phyloP scores from a whole-genome alignment of 2,329 filamentous ascomycete genomes.

The Fusarium sp. region DNA sequence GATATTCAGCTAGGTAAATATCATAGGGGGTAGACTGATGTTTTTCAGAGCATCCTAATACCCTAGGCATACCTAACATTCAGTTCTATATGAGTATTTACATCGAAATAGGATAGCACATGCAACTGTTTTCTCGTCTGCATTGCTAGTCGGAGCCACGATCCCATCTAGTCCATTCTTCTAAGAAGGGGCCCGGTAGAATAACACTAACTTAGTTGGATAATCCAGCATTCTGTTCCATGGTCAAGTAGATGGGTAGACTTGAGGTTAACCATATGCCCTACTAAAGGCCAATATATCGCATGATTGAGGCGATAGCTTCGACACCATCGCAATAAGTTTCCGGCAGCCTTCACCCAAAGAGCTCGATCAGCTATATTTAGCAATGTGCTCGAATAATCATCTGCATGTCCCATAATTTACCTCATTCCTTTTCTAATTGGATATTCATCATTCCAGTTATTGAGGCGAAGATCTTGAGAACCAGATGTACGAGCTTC shows the following conservation, averaged over 20 bases:
- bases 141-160: background rate
- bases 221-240: too few relatives aligned
- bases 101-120: background rate
- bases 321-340: background rate
- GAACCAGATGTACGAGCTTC: background rate
- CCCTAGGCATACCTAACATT: background rate
- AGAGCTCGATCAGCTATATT: background rate
- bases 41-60: background rate
- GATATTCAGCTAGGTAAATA: background rate
- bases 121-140: background rate
- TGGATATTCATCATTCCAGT: too few relatives aligned
- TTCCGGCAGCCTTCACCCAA: background rate
- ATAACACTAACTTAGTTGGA: too few relatives aligned
- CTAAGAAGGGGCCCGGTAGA: background rate
- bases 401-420: too few relatives aligned
- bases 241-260: background rate
- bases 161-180: background rate
- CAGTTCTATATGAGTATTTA: background rate
- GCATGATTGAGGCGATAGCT: background rate
- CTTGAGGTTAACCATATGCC: background rate
- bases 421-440: too few relatives aligned
- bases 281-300: background rate
- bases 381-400: background rate
- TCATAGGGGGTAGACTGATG: background rate
- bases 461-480: background rate